phyloP scores from a whole-genome alignment of 176 grass and related monocot species.

The Thinopyrum elongatum region DNA sequence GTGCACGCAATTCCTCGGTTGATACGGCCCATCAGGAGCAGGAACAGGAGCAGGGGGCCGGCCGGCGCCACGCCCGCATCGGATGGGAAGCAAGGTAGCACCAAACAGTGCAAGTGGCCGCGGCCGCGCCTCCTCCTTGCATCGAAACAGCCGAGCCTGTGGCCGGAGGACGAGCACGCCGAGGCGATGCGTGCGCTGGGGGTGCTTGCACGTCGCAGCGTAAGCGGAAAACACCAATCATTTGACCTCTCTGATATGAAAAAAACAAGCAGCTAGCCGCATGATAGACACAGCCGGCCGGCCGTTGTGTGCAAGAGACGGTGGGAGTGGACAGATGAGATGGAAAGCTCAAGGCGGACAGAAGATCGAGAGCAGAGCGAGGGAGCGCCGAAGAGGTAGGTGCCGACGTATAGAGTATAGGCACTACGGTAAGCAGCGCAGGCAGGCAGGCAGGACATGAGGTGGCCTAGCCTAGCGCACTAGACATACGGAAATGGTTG shows the following conservation, averaged over 20 bases:
- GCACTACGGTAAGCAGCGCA: neutral
- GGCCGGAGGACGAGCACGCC: neutral
- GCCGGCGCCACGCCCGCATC: neutral
- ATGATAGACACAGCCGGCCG: neutral
- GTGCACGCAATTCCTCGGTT: neutral
- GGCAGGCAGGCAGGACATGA: neutral
- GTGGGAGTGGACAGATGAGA: constrained; percentile 38
- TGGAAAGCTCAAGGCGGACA: constrained; percentile 7
- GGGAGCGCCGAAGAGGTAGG: neutral
- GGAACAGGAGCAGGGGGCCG: neutral
- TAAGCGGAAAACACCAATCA: constrained; percentile 32
- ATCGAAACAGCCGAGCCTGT: neutral
- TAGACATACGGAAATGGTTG: constrained; percentile 30
- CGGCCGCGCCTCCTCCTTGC: neutral
- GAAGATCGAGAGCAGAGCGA: neutral
- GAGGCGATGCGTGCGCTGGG: neutral
- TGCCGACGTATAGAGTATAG: neutral
- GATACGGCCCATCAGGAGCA: constrained; percentile 1
- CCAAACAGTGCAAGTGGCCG: neutral
- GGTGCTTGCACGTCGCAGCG: neutral
- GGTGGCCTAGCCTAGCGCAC: neutral
- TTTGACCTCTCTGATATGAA: neutral
- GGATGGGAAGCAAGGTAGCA: neutral
- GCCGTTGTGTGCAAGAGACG: constrained; percentile 13
- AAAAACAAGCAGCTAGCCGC: neutral